Conservation (phyloP, 1,139 yeast genomes). For the Yamadazyma songkhlaensis region DNA sequence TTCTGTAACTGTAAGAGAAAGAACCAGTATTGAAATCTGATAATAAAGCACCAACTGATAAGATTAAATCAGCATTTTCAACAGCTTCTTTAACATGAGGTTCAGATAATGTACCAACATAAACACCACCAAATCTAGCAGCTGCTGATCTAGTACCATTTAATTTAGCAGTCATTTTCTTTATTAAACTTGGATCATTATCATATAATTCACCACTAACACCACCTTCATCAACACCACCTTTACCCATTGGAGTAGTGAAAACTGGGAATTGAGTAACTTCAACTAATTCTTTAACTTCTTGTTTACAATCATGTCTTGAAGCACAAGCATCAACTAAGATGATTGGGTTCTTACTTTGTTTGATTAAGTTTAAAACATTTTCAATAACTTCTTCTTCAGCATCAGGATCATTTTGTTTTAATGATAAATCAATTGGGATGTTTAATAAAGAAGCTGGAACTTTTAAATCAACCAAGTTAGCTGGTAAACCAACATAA, state of each 20-base stretch:
- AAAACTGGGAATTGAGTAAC: constrained; percentile 78
- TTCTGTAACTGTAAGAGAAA: constrained; percentile 76
- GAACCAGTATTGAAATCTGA: constrained; percentile 92
- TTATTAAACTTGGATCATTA: constrained; percentile 25
- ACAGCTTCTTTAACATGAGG: constrained; percentile 77
- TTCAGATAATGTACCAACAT: constrained; percentile 74
- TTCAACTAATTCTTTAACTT: constrained; percentile 61
- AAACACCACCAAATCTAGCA: constrained; percentile 81
- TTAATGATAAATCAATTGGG: constrained; percentile 62
- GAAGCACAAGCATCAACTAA: constrained; percentile 87
- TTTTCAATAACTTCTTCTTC: constrained; percentile 69
- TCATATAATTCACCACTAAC: constrained; percentile 26
- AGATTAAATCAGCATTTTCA: constrained; percentile 71
- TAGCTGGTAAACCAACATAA: constrained; percentile 79
- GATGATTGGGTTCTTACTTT: constrained; percentile 67
- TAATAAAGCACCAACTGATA: constrained; percentile 78
- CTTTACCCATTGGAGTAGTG: constrained; percentile 91
- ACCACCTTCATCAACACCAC: constrained; percentile 65
- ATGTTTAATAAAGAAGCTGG: constrained; percentile 54
- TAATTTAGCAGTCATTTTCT: constrained; percentile 24
- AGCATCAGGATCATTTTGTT: constrained; percentile 65
- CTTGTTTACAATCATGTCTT: constrained; percentile 66
- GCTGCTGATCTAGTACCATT: constrained; percentile 28
- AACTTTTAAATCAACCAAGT: constrained; percentile 66
- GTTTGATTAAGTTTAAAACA: constrained; percentile 49